A percentile compares a stretch with the other conserved stretches of the same genome.
Evolutionary conservation across 83 land plant species (phyloP).

Genomic region (Thuja plicata): DNA sequence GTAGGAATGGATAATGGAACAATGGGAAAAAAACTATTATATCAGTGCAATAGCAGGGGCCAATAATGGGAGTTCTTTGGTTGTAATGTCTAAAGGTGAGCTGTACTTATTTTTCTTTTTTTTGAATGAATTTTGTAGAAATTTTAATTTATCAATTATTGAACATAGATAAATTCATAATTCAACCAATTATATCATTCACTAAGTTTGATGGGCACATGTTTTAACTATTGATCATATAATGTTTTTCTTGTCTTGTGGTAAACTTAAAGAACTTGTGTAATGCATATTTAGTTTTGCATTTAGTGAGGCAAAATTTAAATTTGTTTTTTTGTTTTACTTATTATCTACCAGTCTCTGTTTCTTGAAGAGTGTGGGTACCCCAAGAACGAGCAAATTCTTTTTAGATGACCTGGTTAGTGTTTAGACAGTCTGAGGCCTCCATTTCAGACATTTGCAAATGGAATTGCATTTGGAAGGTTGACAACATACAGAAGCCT

Average conservation of each 20-base stretch:
- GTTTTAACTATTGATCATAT: not conserved
- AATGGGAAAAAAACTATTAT: slow-evolving; percentile 30
- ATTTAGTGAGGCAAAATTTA: not conserved
- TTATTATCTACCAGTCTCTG: not conserved
- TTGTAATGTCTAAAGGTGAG: slow-evolving; percentile 48
- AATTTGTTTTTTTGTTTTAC: not conserved
- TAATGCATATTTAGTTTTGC: not conserved
- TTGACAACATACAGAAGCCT: not conserved
- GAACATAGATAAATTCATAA: not conserved
- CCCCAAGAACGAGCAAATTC: not conserved
- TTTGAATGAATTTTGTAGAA: not conserved
- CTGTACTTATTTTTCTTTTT: not conserved
- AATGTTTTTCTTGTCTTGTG: not conserved
- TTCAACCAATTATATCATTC: not conserved
- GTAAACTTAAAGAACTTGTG: not conserved
- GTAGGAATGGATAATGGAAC: slow-evolving; percentile 36
- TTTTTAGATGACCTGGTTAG: not conserved
- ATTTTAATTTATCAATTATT: not conserved
- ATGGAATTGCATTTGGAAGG: not conserved
- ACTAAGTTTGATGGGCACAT: not conserved
- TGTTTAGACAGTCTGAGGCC: not conserved
- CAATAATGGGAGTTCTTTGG: slow-evolving; percentile 40
- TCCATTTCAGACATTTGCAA: not conserved
- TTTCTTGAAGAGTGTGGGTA: not conserved
- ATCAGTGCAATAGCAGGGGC: slow-evolving; percentile 43